Evolutionary conservation across 371 early-diverging fungal species (phyloP), one percentile per base, ranked within the genome.

Genomic region (Mucor mucedo): DNA sequence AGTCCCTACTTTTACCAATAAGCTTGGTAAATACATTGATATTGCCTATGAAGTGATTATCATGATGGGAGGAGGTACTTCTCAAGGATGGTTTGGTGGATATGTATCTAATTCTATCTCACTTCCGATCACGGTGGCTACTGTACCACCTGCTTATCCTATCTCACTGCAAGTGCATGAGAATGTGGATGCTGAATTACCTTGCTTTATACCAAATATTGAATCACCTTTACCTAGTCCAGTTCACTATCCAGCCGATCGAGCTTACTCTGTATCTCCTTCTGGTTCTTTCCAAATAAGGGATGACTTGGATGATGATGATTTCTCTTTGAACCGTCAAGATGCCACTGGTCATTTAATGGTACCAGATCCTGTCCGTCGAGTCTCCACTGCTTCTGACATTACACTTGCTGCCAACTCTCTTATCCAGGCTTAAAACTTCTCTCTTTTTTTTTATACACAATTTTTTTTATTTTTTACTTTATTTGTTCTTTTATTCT

Each of bases 191-290:
- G n/a, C 27, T 35, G 58, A 64, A 41, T 39, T 69, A 21, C 78
- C 79, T 30, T 44, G 63, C n/a, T 79, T 76, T 55, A 70, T 75
- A 47, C 70, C 72, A 30, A 68, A 63, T 49, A 62, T 68, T 30
- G 76, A 76, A 16, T 79, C 79, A 0, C 74, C 79, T n/a, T 33
- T 69, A 4, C 72, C 73, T 8, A 76, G 75, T 52, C 76, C 72
- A 11, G 62, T 69, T 11, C 58, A 52, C 39, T 71, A 64, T 44
- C 63, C 64, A 35, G 62, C 60, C 3, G 69, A 69, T 42, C 48
- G 64, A 30, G 57, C 60, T 35, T 69, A 75, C 60, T 67, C 75
- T 29, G 73, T 73, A 11, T 75, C 73, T 32, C 78, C 78, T 11
- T 53, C 69, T 10, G 45, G 55, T 38, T 65, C 75, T 42, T 62